Conservation (phyloP, 169 alveolate genomes). For the Nephromyces sp. region DNA sequence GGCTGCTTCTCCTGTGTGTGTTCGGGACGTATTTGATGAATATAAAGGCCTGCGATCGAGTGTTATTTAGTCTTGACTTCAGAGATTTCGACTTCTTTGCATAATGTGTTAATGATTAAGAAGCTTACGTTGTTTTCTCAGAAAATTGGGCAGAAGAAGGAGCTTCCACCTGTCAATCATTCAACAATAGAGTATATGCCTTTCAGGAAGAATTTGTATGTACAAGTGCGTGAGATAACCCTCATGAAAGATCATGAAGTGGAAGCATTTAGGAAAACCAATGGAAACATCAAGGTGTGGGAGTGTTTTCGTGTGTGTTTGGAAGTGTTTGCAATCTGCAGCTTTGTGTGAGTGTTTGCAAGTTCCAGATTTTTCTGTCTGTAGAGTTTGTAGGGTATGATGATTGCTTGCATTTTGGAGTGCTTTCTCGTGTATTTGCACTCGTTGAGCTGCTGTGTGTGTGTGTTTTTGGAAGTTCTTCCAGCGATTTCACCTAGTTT, state of each 20-base stretch:
- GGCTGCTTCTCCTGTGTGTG: not conserved
- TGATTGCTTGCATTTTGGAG: not conserved
- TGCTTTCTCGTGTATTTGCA: not conserved
- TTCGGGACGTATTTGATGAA: not conserved
- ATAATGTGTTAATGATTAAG: too few relatives aligned
- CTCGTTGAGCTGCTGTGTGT: not conserved
- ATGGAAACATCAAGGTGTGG: slow-evolving; percentile 71
- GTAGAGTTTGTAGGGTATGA: too few relatives aligned
- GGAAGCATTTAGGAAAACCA: slow-evolving; percentile 69
- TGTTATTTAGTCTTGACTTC: not conserved
- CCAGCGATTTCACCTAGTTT: too few relatives aligned
- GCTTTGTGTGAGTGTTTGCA: not conserved
- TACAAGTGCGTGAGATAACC: slow-evolving; percentile 69
- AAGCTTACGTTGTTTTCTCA: slow-evolving; percentile 10
- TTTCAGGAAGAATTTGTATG: slow-evolving; percentile 70
- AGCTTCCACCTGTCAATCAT: slow-evolving; percentile 72
- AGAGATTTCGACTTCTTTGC: too few relatives aligned
- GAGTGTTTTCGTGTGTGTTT: not conserved
- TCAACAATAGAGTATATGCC: slow-evolving; percentile 64
- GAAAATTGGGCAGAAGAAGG: slow-evolving; percentile 49
- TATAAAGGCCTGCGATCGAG: not conserved
- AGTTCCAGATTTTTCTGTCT: not conserved
- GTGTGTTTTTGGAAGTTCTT: not conserved
- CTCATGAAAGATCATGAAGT: slow-evolving; percentile 76
- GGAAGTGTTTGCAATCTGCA: not conserved